Evolutionary conservation across 768 basidiomycete species (phyloP), one percentile per base, ranked within the genome.

Genomic region (Lactarius tabidus): DNA sequence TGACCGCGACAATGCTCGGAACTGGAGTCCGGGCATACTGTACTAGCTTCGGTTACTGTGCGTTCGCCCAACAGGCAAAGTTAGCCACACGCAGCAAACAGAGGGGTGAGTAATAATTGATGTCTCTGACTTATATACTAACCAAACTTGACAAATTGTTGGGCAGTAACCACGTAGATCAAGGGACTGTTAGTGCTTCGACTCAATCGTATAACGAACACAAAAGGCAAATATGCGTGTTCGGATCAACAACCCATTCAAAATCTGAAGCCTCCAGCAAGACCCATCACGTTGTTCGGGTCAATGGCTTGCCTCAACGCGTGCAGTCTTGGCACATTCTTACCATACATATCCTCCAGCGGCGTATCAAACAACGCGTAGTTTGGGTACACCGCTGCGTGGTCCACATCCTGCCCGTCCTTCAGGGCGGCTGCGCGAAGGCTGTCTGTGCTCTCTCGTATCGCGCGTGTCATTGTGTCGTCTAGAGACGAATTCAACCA

Each of bases 251-350:
- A 20, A 41, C 41, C 41, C 7, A 28, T 52, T 52, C 28, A 59
- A 10, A 62, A 62, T 60, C 65, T 70, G 53, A 66, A 69, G 14
- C 68, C 70, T n/a, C 68, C 70, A 0, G 70, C 64, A 12, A 71
- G 57, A 9, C 57, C 62, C 68, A 71, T 71, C 12, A 71, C 65
- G 29, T 64, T 52, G 23, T 64, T 39, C 7, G 70, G 70, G 43
- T 71, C 70, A 26, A 56, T 20, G 3, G 41, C 20, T 6, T 15
- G 38, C 56, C 29, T 38, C 20, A 70, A n/a, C 17, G 57, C 43
- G 18, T 48, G 51, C 60, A 68, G 36, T 36, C 60, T 31, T 10
- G 26, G 35, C 26, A 70, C 26, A 55, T 70, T 70, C 18, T 18
- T 9, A 9, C 69, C 68, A 36, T 69, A 70, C 28, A 45, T 45